Percentiles rank a stretch among this genome's conserved stretches.
These are phyloP conservation scores for Mycena epipterygia DNA, from an alignment of 768 basidiomycete species.

Conservation along the genomic window DNA sequence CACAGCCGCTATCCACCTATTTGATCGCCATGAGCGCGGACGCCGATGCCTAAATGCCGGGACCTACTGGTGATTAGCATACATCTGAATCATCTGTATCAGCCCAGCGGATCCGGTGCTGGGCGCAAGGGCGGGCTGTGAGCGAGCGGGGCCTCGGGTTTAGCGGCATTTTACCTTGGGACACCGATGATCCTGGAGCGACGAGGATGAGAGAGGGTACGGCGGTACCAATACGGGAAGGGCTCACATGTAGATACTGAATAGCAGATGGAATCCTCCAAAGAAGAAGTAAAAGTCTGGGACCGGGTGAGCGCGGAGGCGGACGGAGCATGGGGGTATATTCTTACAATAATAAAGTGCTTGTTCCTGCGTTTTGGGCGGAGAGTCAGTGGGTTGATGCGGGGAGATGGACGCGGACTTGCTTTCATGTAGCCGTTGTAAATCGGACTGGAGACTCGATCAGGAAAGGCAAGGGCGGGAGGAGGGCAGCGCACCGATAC, in stretches of 20 bases:
- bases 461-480: conserved; percentile 26
- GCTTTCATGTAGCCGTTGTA: conserved; percentile 99
- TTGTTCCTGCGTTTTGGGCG: conserved; percentile 75
- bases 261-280: conserved; percentile 93
- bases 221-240: conserved; percentile 40
- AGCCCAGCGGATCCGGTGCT: conserved; percentile 96
- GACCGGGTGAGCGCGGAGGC: conserved; percentile 45
- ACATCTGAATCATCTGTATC: conserved; percentile 92
- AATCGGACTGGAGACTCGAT: conserved; percentile 75
- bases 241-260: conserved; percentile 92
- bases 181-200: conserved; percentile 90
- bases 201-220: conserved; percentile 43
- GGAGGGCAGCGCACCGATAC: conserved; percentile 79
- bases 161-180: conserved; percentile 70
- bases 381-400: conserved; percentile 40
- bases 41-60: conserved; percentile 69
- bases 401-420: conserved; percentile 40
- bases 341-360: conserved; percentile 91
- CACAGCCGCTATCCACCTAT: conserved; percentile 80
- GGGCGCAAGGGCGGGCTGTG: conserved; percentile 34
- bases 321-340: conserved; percentile 41
- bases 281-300: conserved; percentile 98
- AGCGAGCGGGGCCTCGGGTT: conserved; percentile 49
- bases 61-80: conserved; percentile 75
- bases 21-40: conserved; percentile 30